Percentiles rank a stretch among this genome's conserved stretches.
These are phyloP conservation scores for Orbilia ellipsospora DNA, from an alignment of 2,329 filamentous ascomycete species.

Conservation along the genomic window DNA sequence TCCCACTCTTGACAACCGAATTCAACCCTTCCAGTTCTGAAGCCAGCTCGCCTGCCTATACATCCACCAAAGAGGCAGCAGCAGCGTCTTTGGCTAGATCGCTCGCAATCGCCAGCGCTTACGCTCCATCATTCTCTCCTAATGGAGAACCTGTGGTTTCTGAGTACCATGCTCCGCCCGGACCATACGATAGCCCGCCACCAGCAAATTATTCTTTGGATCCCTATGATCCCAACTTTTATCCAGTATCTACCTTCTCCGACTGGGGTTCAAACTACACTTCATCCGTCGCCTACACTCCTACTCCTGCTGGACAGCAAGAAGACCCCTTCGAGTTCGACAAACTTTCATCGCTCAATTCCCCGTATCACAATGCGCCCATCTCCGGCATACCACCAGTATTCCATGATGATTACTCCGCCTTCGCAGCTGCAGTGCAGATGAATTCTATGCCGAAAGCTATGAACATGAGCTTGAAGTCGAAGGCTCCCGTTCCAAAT, in stretches of 20 bases:
- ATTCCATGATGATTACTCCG: slow-evolving; percentile 57
- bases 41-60: slow-evolving; percentile 54
- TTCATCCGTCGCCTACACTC: slow-evolving; percentile 57
- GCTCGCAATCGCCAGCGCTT: slow-evolving; percentile 55
- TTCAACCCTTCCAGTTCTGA: slow-evolving; percentile 41
- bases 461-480: slow-evolving; percentile 50
- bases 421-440: slow-evolving; percentile 58
- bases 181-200: slow-evolving; percentile 50
- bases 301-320: slow-evolving; percentile 57
- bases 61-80: slow-evolving; percentile 57
- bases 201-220: slow-evolving; percentile 41
- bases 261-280: slow-evolving; percentile 58
- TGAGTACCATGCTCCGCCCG: slow-evolving; percentile 42
- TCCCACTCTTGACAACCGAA: slow-evolving; percentile 50
- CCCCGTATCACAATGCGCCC: slow-evolving; percentile 41
- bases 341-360: slow-evolving; percentile 39
- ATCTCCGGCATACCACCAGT: slow-evolving; percentile 53
- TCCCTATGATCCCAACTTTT: slow-evolving; percentile 56
- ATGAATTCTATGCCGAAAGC: slow-evolving; percentile 57
- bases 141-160: slow-evolving; percentile 52
- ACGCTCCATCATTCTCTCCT: slow-evolving; percentile 51
- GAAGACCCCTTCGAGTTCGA: slow-evolving; percentile 59
- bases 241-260: slow-evolving; percentile 58
- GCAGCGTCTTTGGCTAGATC: slow-evolving; percentile 58
- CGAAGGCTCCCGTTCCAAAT: slow-evolving; percentile 32